phyloP scores from a whole-genome alignment of 192 early-diverging fungal species.

The Entomortierella chlamydospora region DNA sequence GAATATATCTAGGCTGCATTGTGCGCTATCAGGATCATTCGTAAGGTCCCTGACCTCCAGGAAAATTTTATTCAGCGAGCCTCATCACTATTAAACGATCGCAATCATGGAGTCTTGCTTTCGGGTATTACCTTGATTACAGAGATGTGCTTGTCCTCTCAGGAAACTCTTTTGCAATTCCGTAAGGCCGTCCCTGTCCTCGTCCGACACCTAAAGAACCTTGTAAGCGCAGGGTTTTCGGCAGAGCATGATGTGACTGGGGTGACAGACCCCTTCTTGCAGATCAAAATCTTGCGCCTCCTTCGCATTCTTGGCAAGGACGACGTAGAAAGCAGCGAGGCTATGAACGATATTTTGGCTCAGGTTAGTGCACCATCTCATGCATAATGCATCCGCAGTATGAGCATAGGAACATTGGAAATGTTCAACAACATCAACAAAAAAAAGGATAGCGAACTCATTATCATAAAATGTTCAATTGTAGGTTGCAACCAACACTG shows the following conservation, averaged over 20 bases:
- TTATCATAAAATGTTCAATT: neutral
- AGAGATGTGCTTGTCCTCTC: slow-evolving; percentile 86
- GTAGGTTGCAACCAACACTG: slow-evolving; percentile 92
- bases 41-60: slow-evolving; percentile 92
- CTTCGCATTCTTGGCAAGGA: slow-evolving; percentile 88
- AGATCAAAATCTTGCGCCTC: slow-evolving; percentile 92
- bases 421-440: too few relatives aligned
- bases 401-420: too few relatives aligned
- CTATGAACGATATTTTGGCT: slow-evolving; percentile 97
- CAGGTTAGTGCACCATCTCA: slow-evolving; percentile 62
- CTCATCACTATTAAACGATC: slow-evolving; percentile 85
- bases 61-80: slow-evolving; percentile 84
- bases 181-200: slow-evolving; percentile 85
- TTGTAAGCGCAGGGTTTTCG: slow-evolving; percentile 87
- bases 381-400: too few relatives aligned
- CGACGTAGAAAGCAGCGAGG: slow-evolving; percentile 85
- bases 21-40: slow-evolving; percentile 90
- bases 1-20: slow-evolving; percentile 78
- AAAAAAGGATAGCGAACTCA: neutral
- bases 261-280: slow-evolving; percentile 97
- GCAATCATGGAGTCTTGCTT: slow-evolving; percentile 95
- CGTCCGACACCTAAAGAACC: slow-evolving; percentile 88
- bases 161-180: slow-evolving; percentile 75
- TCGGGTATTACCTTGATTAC: slow-evolving; percentile 90
- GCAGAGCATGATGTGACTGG: slow-evolving; percentile 97